phyloP scores from a whole-genome alignment of 2,329 filamentous ascomycete genomes.

The Parastagonospora avenae region DNA sequence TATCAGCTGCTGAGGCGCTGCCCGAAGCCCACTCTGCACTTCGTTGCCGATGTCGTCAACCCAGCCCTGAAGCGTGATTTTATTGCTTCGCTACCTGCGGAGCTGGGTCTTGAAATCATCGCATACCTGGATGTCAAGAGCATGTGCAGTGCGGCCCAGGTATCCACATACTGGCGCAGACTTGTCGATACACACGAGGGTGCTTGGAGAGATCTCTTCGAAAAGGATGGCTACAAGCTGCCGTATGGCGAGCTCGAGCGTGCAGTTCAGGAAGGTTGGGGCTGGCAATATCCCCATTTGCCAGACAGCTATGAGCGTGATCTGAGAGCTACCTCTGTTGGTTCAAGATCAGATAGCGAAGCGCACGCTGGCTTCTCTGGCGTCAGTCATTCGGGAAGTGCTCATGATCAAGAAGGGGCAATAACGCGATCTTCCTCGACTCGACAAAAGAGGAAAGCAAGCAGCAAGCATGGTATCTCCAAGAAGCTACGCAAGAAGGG shows the following conservation, averaged over 20 bases:
- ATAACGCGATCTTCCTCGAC: constrained; percentile 36
- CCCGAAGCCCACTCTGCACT: constrained; percentile 83
- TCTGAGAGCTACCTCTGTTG: constrained; percentile 63
- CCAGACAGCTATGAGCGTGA: constrained; percentile 79
- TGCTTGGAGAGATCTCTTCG: constrained; percentile 92
- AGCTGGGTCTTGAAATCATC: constrained; percentile 85
- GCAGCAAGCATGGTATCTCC: constrained; percentile 43
- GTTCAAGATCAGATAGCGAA: constrained; percentile 49
- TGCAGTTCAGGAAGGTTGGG: constrained; percentile 92
- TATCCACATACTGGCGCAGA: constrained; percentile 91
- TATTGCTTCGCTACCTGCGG: constrained; percentile 78
- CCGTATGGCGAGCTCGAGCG: constrained; percentile 81
- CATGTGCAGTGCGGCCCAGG: constrained; percentile 87
- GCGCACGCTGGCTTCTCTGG: constrained; percentile 28
- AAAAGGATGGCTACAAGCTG: constrained; percentile 79
- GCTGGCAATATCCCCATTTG: constrained; percentile 88
- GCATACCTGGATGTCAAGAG: constrained; percentile 85
- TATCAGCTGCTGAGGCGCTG: constrained; percentile 92
- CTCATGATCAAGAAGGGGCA: constrained; percentile 34
- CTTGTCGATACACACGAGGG: constrained; percentile 92
- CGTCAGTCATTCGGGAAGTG: constrained; percentile 15
- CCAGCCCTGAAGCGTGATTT: constrained; percentile 96
- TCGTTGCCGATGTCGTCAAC: constrained; percentile 89
- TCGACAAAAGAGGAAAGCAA: constrained; percentile 48
- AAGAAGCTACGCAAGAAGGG: constrained; percentile 64